Evolutionary conservation across 768 basidiomycete species (phyloP), one percentile per base, ranked within the genome.

Genomic region (Rhodotorula kratochvilovae): DNA sequence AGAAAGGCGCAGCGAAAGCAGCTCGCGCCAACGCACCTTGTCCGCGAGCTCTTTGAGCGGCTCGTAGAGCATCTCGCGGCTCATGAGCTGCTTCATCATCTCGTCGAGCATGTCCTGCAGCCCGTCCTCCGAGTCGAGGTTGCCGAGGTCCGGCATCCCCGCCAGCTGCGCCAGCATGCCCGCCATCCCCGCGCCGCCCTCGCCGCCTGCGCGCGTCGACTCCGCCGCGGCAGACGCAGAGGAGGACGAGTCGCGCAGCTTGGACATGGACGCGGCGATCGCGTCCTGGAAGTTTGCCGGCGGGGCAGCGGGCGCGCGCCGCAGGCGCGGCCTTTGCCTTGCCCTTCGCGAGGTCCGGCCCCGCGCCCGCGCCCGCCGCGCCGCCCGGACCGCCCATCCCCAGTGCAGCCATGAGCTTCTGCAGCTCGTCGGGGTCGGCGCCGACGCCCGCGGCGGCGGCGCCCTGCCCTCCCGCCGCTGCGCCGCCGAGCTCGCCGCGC

Each of bases 71-170:
- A 92, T 83, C 0, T 91, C 89, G 77, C 90, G 89, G 81, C 85
- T 86, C 87, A 91, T 87, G 35, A 92, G 83, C 79, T 88, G 86
- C 31, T 84, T 81, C 90, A 92, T 90, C 86, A 94, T 89, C 35
- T 79, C 85, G 79, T 93, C 90, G 16, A 95, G 83, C 70, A 92
- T 81, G 1, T 83, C 85, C 54, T 88, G 85, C 21, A 92, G 78
- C 36, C 76, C 77, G 27, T 73, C 79, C 39, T 77, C 79, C n/a
- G 67, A 73, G 0, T 76, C 82, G 4, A 78, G 79, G 39, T 82
- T 76, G 25, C 71, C 75, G 31, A 69, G 58, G 29, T 72, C 77
- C 6, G 68, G 71, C 58, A 76, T 57, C 21, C 76, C 75, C 17
- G 73, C 77, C 48, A 80, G 66, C 33, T 74, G 70, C 16, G 77